Evolutionary conservation across 2,329 filamentous ascomycete genomes (phyloP).

Genomic region (Chaetomiaceae sp.): DNA sequence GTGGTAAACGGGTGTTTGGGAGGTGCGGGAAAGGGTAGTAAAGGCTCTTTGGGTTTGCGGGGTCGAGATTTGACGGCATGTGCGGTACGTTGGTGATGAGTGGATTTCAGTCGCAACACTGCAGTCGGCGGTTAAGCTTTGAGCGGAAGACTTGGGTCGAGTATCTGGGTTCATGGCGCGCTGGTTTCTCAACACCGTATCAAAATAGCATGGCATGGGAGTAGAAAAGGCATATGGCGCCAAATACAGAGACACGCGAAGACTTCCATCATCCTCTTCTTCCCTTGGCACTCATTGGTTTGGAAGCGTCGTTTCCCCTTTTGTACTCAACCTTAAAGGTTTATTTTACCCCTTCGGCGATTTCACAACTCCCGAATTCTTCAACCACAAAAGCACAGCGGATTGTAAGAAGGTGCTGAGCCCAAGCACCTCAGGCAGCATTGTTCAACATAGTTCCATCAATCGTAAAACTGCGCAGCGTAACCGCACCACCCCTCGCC

Average conservation of each 20-base stretch:
- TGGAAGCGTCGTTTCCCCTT: too few species aligned
- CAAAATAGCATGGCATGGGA: not conserved
- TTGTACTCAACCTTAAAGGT: slow-evolving; percentile 12
- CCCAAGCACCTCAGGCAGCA: too few species aligned
- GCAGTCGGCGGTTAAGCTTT: not conserved
- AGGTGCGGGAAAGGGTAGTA: not conserved
- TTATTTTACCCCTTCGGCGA: too few species aligned
- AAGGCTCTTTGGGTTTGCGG: too few species aligned
- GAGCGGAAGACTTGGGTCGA: not conserved
- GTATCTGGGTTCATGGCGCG: not conserved
- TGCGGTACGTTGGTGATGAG: not conserved
- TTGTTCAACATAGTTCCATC: too few species aligned
- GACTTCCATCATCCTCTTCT: too few species aligned
- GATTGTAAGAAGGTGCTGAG: too few species aligned
- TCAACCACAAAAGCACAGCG: too few species aligned
- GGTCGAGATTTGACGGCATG: too few species aligned
- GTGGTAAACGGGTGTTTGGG: slow-evolving; percentile 51
- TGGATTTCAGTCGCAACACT: slow-evolving; percentile 6
- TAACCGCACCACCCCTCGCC: slow-evolving; percentile 31
- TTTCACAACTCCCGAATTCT: too few species aligned
- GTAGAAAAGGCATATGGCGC: not conserved
- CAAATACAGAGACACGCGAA: too few species aligned
- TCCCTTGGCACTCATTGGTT: too few species aligned
- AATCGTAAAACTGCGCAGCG: not conserved
- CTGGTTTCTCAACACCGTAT: not conserved